phyloP scores from a whole-genome alignment of 768 basidiomycete species.

The Rhizopogon roseolus region DNA sequence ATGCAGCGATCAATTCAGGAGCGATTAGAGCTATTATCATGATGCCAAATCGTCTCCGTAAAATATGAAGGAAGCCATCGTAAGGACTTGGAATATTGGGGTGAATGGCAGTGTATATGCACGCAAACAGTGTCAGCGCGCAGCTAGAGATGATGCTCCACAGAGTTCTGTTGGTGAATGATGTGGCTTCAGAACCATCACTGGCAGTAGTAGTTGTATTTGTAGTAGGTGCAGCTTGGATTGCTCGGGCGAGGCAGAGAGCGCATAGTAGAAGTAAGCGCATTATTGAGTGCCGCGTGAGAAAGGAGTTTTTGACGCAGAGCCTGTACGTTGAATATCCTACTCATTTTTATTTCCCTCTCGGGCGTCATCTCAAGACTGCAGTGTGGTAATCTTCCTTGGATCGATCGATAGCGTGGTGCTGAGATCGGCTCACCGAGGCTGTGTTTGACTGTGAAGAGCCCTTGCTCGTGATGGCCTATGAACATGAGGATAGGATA shows the following conservation, averaged over 20 bases:
- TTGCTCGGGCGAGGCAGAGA: not conserved
- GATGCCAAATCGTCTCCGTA: conserved; percentile 1
- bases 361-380: too few relatives aligned
- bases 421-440: too few relatives aligned
- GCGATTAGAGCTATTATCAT: conserved; percentile 16
- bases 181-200: not conserved
- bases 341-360: too few relatives aligned
- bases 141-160: conserved; percentile 21
- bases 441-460: too few relatives aligned
- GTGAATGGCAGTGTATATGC: conserved; percentile 21
- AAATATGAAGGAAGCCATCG: not conserved
- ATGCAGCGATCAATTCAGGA: conserved; percentile 17
- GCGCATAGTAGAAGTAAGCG: conserved; percentile 10
- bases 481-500: too few relatives aligned
- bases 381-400: too few relatives aligned
- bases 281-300: not conserved
- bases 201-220: not conserved
- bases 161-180: conserved; percentile 11
- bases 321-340: too few relatives aligned
- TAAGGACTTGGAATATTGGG: conserved; percentile 17
- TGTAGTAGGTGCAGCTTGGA: not conserved
- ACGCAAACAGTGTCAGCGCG: conserved; percentile 17
- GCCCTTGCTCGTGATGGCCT: too few relatives aligned
- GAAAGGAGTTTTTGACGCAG: too few relatives aligned
- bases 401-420: too few relatives aligned